phyloP scores from a whole-genome alignment of 805 yeast species.

The Lipomyces chichibuensis region DNA sequence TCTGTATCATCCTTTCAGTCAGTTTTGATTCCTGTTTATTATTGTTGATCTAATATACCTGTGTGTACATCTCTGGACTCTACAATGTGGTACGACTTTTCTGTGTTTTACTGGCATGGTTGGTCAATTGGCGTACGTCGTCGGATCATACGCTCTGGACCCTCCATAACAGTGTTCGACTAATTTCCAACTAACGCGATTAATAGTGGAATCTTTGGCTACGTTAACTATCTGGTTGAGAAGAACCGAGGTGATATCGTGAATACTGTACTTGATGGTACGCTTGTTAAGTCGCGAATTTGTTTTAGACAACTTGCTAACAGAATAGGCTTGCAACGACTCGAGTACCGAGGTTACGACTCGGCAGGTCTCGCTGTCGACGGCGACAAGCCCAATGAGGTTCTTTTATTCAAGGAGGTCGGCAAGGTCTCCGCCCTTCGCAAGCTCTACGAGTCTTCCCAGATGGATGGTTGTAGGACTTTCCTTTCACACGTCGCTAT shows the following conservation, averaged over 20 bases:
- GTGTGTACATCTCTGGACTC: background rate
- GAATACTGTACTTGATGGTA: slow-evolving; percentile 84
- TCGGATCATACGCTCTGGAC: too few species aligned
- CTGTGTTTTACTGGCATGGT: background rate
- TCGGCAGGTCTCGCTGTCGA: slow-evolving; percentile 96
- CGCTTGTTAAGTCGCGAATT: slow-evolving; percentile 36
- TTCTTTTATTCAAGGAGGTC: slow-evolving; percentile 74
- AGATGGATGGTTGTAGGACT: slow-evolving; percentile 61
- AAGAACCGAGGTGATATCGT: slow-evolving; percentile 90
- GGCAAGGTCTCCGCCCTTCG: slow-evolving; percentile 89
- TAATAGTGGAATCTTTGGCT: slow-evolving; percentile 92
- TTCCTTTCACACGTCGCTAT: slow-evolving; percentile 91
- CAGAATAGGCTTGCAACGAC: slow-evolving; percentile 56
- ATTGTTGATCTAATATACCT: background rate
- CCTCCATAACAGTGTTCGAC: background rate
- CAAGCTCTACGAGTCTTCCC: slow-evolving; percentile 54
- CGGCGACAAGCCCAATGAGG: slow-evolving; percentile 76
- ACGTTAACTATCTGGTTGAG: slow-evolving; percentile 92
- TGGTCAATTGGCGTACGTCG: background rate
- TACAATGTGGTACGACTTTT: background rate
- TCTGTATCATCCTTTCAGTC: background rate
- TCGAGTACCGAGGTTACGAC: slow-evolving; percentile 98
- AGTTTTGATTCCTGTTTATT: background rate
- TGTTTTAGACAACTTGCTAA: background rate
- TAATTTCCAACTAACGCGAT: background rate